These are phyloP conservation scores for Auricularia sp. DNA, from an alignment of 768 basidiomycete genomes.

Conservation along the genomic window DNA sequence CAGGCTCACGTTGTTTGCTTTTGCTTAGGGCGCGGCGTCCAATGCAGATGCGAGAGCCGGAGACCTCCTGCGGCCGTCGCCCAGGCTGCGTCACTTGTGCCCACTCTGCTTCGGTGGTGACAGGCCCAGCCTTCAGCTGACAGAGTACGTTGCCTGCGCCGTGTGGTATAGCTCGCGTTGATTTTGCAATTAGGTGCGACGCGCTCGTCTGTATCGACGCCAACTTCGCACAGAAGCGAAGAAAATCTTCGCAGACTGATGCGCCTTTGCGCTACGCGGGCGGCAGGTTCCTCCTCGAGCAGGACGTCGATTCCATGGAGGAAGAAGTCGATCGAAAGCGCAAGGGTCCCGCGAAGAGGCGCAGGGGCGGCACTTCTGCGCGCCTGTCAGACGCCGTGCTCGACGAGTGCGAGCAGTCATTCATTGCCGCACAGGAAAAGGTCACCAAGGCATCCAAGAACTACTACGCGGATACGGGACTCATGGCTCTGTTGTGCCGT, in stretches of 20 bases:
- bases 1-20: no score
- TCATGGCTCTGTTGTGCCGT: slow-evolving; percentile 12
- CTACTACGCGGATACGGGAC: slow-evolving; percentile 10
- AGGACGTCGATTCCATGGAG: slow-evolving; percentile 15
- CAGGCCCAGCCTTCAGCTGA: background rate
- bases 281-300: slow-evolving; percentile 15
- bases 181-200: no score
- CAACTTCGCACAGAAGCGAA: slow-evolving; percentile 25
- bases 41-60: background rate
- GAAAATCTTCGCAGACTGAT: slow-evolving; percentile 11
- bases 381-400: slow-evolving; percentile 18
- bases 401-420: slow-evolving; percentile 25
- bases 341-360: background rate
- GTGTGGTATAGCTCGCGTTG: slow-evolving; percentile 9
- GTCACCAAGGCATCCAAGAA: slow-evolving; percentile 18
- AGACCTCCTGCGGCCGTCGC: background rate
- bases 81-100: background rate
- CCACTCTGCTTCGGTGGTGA: background rate
- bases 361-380: background rate
- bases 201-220: slow-evolving; percentile 26
- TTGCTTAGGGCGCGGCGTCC: background rate
- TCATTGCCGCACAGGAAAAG: slow-evolving; percentile 26
- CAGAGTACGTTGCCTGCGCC: background rate
- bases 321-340: slow-evolving; percentile 8
- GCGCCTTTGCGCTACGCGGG: slow-evolving; percentile 14